Base-by-base conservation (phyloP, 306 rosid genomes). In the Pyrus betulifolia region DNA sequence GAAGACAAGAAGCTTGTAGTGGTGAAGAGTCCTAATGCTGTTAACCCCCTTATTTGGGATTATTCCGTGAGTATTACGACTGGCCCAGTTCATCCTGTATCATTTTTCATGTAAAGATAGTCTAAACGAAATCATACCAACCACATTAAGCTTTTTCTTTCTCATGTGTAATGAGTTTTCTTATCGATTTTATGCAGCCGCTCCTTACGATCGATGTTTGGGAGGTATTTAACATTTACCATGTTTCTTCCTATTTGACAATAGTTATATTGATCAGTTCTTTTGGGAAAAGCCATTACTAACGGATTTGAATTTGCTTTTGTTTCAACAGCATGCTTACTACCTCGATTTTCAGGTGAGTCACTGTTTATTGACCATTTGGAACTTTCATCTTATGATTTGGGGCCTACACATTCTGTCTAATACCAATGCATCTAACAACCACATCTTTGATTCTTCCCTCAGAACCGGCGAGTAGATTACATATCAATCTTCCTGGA, bases 331-430 rank as follows among this genome's bases (percentile, higher is more conserved):
- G 98, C 98, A 94, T 86, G 91, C 98, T 78, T 91, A 90, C 90
- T 94, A 87, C 89, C 90, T 94, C 5, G 97, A 94, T 76, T 90
- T 79, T 84, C 91, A 82, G 96, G 98, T 94, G 69, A 93, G 89
- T 1, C 78, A 54, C 33, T 9, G 45, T 72, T 78, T 67, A 70
- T 31, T 45, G 67, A 78, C 30, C 67, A 81, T 76, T 22, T 11
- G 18, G 18, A 38, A 33, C 35, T 30, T 77, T 42, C 45, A 63
- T 46, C 25, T 59, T 71, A 6, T n/a, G 22, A 64, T 23, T 21
- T 4, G 51, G 51, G 8, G 7, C 70, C 55, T 64, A 11, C 76
- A 30, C 31, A 28, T 40, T 67, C 2, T 81, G 77, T 75, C 70
- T 74, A 38, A 72, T 76, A 63, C 64, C 19, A 22, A 8, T 40